Base-by-base conservation (phyloP, 2,329 filamentous ascomycete species). In the Chrysosporium keratinophilum region DNA sequence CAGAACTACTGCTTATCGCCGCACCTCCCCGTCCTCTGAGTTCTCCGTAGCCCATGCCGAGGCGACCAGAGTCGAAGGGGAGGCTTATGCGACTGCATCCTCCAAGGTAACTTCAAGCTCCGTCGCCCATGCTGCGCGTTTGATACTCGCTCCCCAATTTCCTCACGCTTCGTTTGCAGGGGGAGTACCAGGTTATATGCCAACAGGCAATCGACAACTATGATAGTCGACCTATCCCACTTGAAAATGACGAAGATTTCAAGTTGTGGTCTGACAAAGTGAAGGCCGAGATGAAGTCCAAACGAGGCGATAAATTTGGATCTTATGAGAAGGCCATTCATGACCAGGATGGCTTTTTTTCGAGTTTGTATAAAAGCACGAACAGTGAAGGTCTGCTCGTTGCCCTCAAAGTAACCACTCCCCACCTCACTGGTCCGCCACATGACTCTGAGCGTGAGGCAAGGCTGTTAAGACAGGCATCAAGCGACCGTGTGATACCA, bases 351-450 rank as follows among this genome's bases (percentile, higher is more conserved):
- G 93, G 93, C 17, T 74, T 91, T 11, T 93, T 88, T 57, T 93
- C 91, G 15, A 81, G 84, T 53, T 82, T 98, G 49, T 97, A 90
- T 72, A 84, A 84, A 61, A 82, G 82, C 40, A 71, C 74, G 34
- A 59, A 62, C n/a, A 64, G 69, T 2, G 63, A 68, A 33, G 66
- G 71, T 57, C 59, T 65, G 59, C 59, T 79, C 10, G 75, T 84
- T 5, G 93, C 91, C 1, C 74, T 98, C 47, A 98, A 98, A 67
- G 82, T 96, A 56, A 95, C 93, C 35, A 82, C 81, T 28, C 83
- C 87, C 33, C 83, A 83, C 37, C 75, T 78, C 52, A 82, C 85
- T 71, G 78, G 83, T 37, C 82, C 86, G 55, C 93, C 93, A 9
- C 93, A 98, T 69, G 83, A 94, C 65, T 85, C 88, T 1, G 73